Evolutionary conservation across 1,284 basidiomycete species (phyloP).

Genomic region (Pascua guehoae): DNA sequence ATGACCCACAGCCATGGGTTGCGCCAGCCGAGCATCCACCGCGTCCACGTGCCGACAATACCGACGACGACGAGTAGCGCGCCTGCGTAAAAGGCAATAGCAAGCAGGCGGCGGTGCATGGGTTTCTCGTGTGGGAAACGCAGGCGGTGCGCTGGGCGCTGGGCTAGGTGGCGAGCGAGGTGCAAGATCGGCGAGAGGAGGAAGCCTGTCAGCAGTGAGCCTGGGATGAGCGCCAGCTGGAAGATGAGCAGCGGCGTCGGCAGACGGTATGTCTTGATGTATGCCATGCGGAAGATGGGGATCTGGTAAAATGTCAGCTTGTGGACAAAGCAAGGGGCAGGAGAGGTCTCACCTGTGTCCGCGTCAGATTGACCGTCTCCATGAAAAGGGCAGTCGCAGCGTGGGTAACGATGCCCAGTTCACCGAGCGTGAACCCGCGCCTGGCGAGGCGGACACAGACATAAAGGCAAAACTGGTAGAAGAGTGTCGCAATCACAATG

Average conservation of each 20-base stretch:
- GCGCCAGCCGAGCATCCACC: conserved; percentile 77
- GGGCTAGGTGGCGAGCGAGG: conserved; percentile 86
- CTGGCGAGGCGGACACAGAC: conserved; percentile 84
- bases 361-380: conserved; percentile 78
- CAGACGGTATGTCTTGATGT: conserved; percentile 86
- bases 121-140: conserved; percentile 84
- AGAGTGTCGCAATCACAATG: conserved; percentile 66
- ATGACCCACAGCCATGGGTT: conserved; percentile 88
- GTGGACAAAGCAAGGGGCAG: too few relatives aligned
- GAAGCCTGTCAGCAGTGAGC: conserved; percentile 86
- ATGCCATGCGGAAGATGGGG: conserved; percentile 73
- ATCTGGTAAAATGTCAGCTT: conserved; percentile 55
- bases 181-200: conserved; percentile 91
- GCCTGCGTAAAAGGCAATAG: conserved; percentile 79
- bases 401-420: conserved; percentile 81
- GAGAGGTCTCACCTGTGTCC: conserved; percentile 60
- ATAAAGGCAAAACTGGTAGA: conserved; percentile 90
- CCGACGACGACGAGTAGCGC: conserved; percentile 73
- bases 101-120: conserved; percentile 76
- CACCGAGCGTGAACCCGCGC: conserved; percentile 89
- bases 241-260: conserved; percentile 89
- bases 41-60: conserved; percentile 86
- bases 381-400: conserved; percentile 82
- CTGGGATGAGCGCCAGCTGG: conserved; percentile 89
- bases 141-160: conserved; percentile 81